A percentile compares a stretch with the other conserved stretches of the same genome.
These are phyloP conservation scores for Vicia sativa DNA, from an alignment of 306 rosid genomes.

Conservation along the genomic window DNA sequence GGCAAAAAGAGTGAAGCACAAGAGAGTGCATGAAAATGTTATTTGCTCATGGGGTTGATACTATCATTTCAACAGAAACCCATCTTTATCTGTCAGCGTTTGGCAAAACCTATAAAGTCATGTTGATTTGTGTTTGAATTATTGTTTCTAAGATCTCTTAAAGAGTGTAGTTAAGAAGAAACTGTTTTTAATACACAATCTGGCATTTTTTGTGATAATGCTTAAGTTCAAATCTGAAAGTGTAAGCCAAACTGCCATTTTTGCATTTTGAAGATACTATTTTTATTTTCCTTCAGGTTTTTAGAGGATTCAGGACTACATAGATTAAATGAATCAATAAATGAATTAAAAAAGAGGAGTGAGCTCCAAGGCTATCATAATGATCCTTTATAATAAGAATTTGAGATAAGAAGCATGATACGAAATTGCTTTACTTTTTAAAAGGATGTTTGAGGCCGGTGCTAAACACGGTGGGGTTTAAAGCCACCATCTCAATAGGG, in stretches of 20 bases:
- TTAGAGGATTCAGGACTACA: neutral
- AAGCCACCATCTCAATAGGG: neutral
- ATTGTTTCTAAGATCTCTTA: constrained; percentile 2
- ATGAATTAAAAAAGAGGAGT: neutral
- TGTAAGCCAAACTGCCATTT: neutral
- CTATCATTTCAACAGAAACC: neutral
- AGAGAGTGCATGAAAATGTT: constrained; percentile 50
- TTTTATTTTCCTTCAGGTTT: neutral
- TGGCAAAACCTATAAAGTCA: constrained; percentile 24
- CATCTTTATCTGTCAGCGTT: constrained; percentile 10
- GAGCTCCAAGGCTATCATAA: neutral
- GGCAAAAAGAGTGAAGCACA: constrained; percentile 53
- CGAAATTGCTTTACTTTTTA: neutral
- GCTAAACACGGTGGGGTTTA: neutral
- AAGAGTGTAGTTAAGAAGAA: constrained; percentile 16
- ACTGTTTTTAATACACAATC: constrained; percentile 26
- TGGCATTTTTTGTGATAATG: constrained; percentile 16
- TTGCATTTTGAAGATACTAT: neutral
- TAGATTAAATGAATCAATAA: neutral
- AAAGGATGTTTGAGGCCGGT: neutral
- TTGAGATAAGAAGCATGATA: neutral
- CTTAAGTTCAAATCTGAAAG: constrained; percentile 8
- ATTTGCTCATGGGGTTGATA: constrained; percentile 23
- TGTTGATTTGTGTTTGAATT: constrained; percentile 5
- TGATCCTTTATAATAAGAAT: neutral